Conservation (phyloP, 1,284 basidiomycete genomes). For the Leccinum olivaceoglutinosum region DNA sequence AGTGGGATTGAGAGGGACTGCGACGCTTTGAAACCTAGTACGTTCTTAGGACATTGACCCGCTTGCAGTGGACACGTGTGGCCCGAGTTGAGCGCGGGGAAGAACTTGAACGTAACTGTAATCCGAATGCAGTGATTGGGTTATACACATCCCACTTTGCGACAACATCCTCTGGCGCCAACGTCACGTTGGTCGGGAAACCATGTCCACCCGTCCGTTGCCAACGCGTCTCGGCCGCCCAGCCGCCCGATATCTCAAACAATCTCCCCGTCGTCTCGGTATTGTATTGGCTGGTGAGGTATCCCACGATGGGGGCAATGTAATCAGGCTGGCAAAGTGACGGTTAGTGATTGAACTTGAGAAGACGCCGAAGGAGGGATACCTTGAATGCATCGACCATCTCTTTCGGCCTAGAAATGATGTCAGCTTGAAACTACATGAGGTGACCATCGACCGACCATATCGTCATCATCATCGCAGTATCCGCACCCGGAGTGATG, state of each 20-base stretch:
- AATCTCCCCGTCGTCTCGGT: constrained; percentile 71
- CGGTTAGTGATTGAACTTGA: neutral
- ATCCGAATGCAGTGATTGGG: neutral
- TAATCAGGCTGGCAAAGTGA: constrained; percentile 66
- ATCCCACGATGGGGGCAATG: constrained; percentile 90
- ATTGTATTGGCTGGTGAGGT: constrained; percentile 83
- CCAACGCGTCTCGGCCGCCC: constrained; percentile 92
- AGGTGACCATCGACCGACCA: constrained; percentile 38
- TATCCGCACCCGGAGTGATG: constrained; percentile 85
- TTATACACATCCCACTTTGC: constrained; percentile 65
- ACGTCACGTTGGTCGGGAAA: constrained; percentile 75
- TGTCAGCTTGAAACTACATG: neutral
- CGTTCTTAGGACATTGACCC: too few species aligned
- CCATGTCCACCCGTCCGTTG: constrained; percentile 84
- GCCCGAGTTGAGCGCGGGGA: neutral
- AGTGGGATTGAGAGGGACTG: neutral
- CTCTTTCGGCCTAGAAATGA: constrained; percentile 67
- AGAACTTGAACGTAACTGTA: neutral
- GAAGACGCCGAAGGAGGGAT: constrained; percentile 3
- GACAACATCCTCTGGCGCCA: constrained; percentile 76
- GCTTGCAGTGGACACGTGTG: neutral
- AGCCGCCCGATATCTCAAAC: constrained; percentile 91
- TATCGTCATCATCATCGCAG: constrained; percentile 85
- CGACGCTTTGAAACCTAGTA: too few species aligned
- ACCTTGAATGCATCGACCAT: constrained; percentile 94